Base-by-base conservation (phyloP, 495 filamentous ascomycete genomes). In the Penicillium goetzii region DNA sequence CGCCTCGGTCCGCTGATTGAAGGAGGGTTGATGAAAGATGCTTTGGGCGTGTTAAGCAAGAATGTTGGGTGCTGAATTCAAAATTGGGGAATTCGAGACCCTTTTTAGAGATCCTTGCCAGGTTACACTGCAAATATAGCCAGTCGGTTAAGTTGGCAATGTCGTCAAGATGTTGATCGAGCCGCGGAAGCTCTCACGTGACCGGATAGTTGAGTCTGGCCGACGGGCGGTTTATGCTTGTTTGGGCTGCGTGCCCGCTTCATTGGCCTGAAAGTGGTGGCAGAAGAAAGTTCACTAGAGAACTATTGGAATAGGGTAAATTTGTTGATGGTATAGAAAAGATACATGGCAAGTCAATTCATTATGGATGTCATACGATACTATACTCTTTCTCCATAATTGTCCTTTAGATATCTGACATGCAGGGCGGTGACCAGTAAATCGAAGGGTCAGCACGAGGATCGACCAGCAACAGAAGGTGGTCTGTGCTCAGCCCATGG, bases 151-250 rank as follows among this genome's bases (percentile, higher is more conserved):
- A 8, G n/a, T 17, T 45, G 7, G 36, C 25, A n/a, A 6, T 30
- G 38, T 32, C 7, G n/a, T 60, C 33, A 34, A 59, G 56, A 49
- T 49, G 32, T 61, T 49, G 51, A 45, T 23, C 6, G n/a, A 36
- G 52, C 52, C 19, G n/a, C 7, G 3, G n/a, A 11, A 49, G 1
- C 0, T n/a, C 57, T 60, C 67, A 69, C 67, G 64, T 69, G 67
- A 64, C 61, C 64, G 64, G 67, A 43, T 25, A 59, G 51, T 59
- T 67, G 2, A 26, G 34, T 69, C 32, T 50, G 40, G 49, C 67
- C 64, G 67, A 66, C 58, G 56, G 59, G 25, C n/a, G 45, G 12
- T 30, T 57, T 15, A 34, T 23, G 53, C 43, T n/a, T n/a, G 28
- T 52, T 63, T 53, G 50, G 26, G 34, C 23, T 28, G 40, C 47